Evolutionary conservation across 208 protist species (phyloP), one percentile per base, ranked within the genome.

Genomic region (Angomonas desouzai): DNA sequence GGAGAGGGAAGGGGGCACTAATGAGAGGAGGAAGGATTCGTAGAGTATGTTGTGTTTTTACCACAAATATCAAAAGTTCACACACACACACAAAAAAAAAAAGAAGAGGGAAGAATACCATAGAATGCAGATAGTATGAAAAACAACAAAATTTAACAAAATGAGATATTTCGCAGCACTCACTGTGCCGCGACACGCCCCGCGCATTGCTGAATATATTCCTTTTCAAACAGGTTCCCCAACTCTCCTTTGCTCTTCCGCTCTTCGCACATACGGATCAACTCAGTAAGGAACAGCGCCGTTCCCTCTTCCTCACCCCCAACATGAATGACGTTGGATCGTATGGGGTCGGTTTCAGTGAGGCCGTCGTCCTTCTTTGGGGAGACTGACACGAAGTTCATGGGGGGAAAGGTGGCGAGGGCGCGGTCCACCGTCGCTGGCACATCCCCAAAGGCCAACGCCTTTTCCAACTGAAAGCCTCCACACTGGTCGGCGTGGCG

Each of bases 291-390:
- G 48, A 87, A 84, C 22, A 76, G 45, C 16, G 71, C 81, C 0
- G 77, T 84, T 60, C 81, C 81, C 55, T 83, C 74, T 64, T 87
- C 81, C 59, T 87, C 81, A 1, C 81, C 81, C 1, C 81, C 81
- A 1, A 84, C 81, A 48, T 84, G 70, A 27, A 65, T 45, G 18
- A 79, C 0, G 33, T 59, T 55, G 3, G 38, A 0, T 9, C 48
- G 0, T 16, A 47, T 27, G 1, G 2, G 45, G 2, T 22, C 47
- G 2, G 53, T 55, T 20, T 16, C 60, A n/a, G 33, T 33, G 28
- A 28, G 18, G 6, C 45, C 49, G 33, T 60, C 64, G 33, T 47
- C 55, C 4, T 58, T 51, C 45, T 66, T 58, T 6, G 71, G 64
- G 0, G 75, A 79, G 49, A 87, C 67, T 18, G 80, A 87, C 34